phyloP scores from a whole-genome alignment of 2,329 filamentous ascomycete species.

The Fusarium sp. region DNA sequence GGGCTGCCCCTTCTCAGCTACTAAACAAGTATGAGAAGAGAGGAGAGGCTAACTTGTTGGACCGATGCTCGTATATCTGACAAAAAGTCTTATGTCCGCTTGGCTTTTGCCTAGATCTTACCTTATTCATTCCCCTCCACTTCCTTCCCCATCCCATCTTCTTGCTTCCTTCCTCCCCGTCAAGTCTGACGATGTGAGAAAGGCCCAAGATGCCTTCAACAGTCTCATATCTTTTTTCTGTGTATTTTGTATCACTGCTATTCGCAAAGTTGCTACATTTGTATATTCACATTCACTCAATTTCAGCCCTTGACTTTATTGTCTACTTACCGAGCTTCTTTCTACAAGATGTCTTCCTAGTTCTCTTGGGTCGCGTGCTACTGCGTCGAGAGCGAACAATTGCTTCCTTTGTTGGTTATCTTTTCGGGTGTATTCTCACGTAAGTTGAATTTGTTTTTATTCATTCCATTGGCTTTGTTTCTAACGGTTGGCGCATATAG shows the following conservation, averaged over 20 bases:
- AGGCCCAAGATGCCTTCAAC: constrained; percentile 39
- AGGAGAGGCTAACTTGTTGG: not conserved
- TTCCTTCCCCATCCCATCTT: not conserved
- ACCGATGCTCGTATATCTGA: constrained; percentile 9
- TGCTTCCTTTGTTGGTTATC: constrained; percentile 34
- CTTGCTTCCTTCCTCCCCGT: constrained; percentile 1
- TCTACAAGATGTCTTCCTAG: constrained; percentile 41
- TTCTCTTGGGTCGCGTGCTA: constrained; percentile 40
- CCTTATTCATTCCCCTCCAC: constrained; percentile 21
- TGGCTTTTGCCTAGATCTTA: constrained; percentile 38
- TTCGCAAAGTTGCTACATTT: constrained; percentile 46
- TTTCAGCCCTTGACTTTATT: constrained; percentile 43
- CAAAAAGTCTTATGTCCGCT: constrained; percentile 35
- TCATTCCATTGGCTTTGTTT: not conserved
- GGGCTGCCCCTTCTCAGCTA: constrained; percentile 23
- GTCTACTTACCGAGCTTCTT: constrained; percentile 47
- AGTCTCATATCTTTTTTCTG: constrained; percentile 44
- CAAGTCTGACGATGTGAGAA: constrained; percentile 32
- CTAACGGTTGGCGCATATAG: constrained; percentile 33
- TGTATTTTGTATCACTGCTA: constrained; percentile 45
- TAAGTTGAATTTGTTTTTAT: constrained; percentile 9
- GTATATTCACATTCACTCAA: constrained; percentile 40
- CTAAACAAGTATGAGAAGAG: not conserved
- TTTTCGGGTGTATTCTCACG: constrained; percentile 40
- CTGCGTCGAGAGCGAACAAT: constrained; percentile 40